Base-by-base conservation (phyloP, 176 grass and related monocot species). In the Triticum aestivum region DNA sequence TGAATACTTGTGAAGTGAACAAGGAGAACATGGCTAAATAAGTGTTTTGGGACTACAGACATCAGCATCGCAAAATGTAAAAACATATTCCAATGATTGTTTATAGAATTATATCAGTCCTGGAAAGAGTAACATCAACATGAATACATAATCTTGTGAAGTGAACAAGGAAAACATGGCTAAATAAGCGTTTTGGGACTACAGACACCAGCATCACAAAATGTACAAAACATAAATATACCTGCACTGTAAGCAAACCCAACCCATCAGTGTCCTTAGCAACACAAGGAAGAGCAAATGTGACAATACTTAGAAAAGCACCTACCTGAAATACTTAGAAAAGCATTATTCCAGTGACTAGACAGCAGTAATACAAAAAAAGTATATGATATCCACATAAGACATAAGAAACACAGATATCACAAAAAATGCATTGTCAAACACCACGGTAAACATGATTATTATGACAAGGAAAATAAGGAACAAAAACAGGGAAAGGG, bases 81-180 rank as follows among this genome's bases (percentile, higher is more conserved):
- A 4, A 3, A 41, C 0, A 13, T 99, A 74, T 99, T 99, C 97
- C 97, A 99, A 73, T 99, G 97, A 88, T 99, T 96, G 83, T 99
- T 96, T 86, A 99, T 96, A 14, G 97, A 90, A 87, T 99, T 99
- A 39, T 37, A 83, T 99, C 97, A 34, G 97, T 96, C 94, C 97
- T 99, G 86, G 13, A 78, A 69, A 92, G 41, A 77, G 65, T 52
- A 83, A 87, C 8, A 78, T 78, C 15, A 85, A 23, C n/a, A 75
- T 4, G 13, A 58, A 61, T 59, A 24, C 52, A 78, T 29, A 65
- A 49, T 56, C 23, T 30, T 61, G n/a, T 38, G 18, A 79, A 88
- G 24, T 78, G 30, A 27, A 66, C 49, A 65, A 21, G 45, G 23
- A 24, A 24, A 24, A 24, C 23, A 24, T 24, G 23, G 17, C 41